Base-by-base conservation (phyloP, 108 stramenopile genomes). In the Fistulifera pelliculosa region DNA sequence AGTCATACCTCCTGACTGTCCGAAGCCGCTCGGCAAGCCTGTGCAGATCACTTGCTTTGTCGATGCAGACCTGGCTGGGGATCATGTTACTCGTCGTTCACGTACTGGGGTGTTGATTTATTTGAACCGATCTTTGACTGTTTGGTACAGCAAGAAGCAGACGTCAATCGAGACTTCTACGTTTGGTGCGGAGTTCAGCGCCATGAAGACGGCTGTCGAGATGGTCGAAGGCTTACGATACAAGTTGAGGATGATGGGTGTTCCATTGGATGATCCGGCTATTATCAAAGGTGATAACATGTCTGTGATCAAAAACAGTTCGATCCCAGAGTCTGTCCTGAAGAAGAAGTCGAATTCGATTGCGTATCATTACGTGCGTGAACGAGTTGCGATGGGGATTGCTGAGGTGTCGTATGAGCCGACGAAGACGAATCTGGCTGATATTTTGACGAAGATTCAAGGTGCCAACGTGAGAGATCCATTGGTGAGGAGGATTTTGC, bases 191-290 rank as follows among this genome's bases (percentile, higher is more conserved):
- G 76, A 85, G 52, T 66, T 80, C 35, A 27, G 60, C 38, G 79
- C 70, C 11, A 38, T 75, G 61, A 71, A 63, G 40, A 40, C 40
- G 22, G 69, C 55, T 0, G 48, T 62, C 4, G 79, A 80, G 49
- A n/a, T 64, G 7, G 1, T 80, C 17, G 18, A 53, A 13, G 78
- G 66, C 21, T 47, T 80, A n/a, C 70, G 76, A 4, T 75, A 73
- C 67, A 80, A 80, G 38, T 26, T 80, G 0, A 41, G 74, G 24
- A 80, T 80, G 78, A 75, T 80, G 78, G 78, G 78, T 21, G 61
- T 75, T 0, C 64, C 60, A 0, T 17, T 72, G 16, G 51, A 52
- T 0, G 77, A 57, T 31, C 50, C 75, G 11, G 14, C 63, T 0
- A 41, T 48, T 19, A 38, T 75, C 0, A 65, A 47, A 28, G 58